Percentiles rank a stretch among this genome's conserved stretches.
Conservation (phyloP, 768 basidiomycete genomes). For the Filobasidium wieringae region DNA sequence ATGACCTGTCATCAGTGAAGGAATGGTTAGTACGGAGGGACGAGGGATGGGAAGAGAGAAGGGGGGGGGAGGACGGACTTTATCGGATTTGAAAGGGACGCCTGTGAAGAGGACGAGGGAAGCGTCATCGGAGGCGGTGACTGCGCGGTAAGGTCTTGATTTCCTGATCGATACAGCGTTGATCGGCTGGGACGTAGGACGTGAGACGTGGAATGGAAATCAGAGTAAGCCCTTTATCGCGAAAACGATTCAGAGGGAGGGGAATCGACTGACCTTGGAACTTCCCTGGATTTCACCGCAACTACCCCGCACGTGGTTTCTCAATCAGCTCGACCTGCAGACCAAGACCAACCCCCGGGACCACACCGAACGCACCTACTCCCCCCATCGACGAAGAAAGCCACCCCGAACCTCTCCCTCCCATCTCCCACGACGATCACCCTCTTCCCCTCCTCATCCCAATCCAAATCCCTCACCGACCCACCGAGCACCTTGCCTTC, state of each 20-base stretch:
- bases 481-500: slow-evolving; percentile 34
- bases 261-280: slow-evolving; percentile 57
- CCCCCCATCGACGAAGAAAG: slow-evolving; percentile 8
- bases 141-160: slow-evolving; percentile 81
- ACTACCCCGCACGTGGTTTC: slow-evolving; percentile 38
- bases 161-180: slow-evolving; percentile 80
- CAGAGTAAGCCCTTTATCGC: not conserved
- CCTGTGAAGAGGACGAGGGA: slow-evolving; percentile 73
- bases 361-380: not conserved
- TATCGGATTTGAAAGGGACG: slow-evolving; percentile 81
- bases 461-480: slow-evolving; percentile 76
- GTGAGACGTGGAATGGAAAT: not conserved
- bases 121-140: slow-evolving; percentile 75
- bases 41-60: not conserved
- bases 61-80: slow-evolving; percentile 42
- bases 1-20: slow-evolving; percentile 45
- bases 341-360: not conserved
- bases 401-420: slow-evolving; percentile 52
- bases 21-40: too few species aligned
- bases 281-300: slow-evolving; percentile 84
- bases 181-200: slow-evolving; percentile 48
- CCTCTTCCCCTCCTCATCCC: slow-evolving; percentile 95
- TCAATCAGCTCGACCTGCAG: not conserved
- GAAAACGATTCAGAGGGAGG: not conserved
- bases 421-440: slow-evolving; percentile 90